Conservation (phyloP, 2,329 filamentous ascomycete species). For the Tothia fuscella region DNA sequence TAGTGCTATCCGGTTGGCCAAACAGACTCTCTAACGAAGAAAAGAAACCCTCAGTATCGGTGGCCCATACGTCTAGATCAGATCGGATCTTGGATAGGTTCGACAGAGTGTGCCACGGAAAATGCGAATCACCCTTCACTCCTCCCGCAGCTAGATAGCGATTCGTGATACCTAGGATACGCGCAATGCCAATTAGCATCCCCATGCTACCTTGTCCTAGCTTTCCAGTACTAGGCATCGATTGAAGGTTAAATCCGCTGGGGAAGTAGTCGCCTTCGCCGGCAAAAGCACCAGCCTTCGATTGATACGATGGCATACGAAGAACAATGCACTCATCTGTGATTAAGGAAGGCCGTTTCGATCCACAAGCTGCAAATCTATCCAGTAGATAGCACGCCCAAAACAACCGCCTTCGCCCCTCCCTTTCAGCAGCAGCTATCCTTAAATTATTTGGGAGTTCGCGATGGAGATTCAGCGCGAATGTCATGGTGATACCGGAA, state of each 20-base stretch:
- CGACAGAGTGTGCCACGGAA: slow-evolving; percentile 80
- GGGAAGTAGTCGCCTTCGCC: slow-evolving; percentile 74
- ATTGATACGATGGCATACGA: slow-evolving; percentile 62
- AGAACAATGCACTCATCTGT: slow-evolving; percentile 65
- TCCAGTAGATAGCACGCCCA: slow-evolving; percentile 85
- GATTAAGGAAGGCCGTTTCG: slow-evolving; percentile 69
- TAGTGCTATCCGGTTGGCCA: slow-evolving; percentile 64
- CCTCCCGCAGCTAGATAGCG: slow-evolving; percentile 74
- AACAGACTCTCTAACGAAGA: slow-evolving; percentile 64
- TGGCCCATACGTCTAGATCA: slow-evolving; percentile 75
- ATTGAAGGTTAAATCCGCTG: slow-evolving; percentile 64
- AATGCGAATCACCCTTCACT: slow-evolving; percentile 80
- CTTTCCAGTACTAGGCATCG: slow-evolving; percentile 55
- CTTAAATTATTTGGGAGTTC: slow-evolving; percentile 55
- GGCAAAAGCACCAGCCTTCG: slow-evolving; percentile 46
- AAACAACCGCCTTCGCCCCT: slow-evolving; percentile 68
- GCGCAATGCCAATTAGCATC: slow-evolving; percentile 74
- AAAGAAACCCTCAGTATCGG: slow-evolving; percentile 68
- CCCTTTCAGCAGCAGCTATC: slow-evolving; percentile 56
- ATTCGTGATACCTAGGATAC: slow-evolving; percentile 73
- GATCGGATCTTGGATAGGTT: slow-evolving; percentile 77
- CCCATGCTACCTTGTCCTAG: slow-evolving; percentile 64
- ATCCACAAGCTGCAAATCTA: slow-evolving; percentile 70
- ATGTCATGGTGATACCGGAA: slow-evolving; percentile 68
- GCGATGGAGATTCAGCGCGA: slow-evolving; percentile 69